phyloP scores from a whole-genome alignment of 1,284 basidiomycete genomes.

The Cutaneotrichosporon dermatis region DNA sequence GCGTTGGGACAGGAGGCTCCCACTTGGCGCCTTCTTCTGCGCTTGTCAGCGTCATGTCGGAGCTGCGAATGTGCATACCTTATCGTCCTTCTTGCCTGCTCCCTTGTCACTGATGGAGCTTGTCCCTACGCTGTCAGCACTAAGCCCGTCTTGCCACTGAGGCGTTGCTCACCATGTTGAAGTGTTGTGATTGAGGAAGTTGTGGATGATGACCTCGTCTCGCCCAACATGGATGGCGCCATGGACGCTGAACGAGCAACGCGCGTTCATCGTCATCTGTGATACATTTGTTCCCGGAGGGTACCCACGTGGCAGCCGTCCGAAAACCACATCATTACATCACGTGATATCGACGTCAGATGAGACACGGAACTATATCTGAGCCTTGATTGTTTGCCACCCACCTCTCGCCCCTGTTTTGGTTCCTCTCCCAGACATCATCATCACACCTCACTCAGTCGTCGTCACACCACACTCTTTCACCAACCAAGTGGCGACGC shows the following conservation, averaged over 20 bases:
- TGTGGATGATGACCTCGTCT: slow-evolving; percentile 4
- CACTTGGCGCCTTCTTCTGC: slow-evolving; percentile 69
- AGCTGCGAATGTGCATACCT: slow-evolving; percentile 34
- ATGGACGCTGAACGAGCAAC: slow-evolving; percentile 4
- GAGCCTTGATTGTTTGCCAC: too few relatives aligned
- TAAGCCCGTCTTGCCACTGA: too few relatives aligned
- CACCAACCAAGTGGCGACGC: too few relatives aligned
- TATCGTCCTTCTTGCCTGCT: slow-evolving; percentile 58
- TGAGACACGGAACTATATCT: too few relatives aligned
- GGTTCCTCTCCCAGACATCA: too few relatives aligned
- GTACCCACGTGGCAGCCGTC: too few relatives aligned
- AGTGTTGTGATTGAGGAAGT: background rate
- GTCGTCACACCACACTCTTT: too few relatives aligned
- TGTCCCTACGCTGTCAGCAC: slow-evolving; percentile 61
- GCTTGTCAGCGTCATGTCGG: slow-evolving; percentile 1
- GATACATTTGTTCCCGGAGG: too few relatives aligned
- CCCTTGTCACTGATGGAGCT: slow-evolving; percentile 58
- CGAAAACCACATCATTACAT: too few relatives aligned
- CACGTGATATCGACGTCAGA: too few relatives aligned
- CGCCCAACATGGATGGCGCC: background rate
- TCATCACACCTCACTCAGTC: too few relatives aligned
- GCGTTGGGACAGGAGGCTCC: slow-evolving; percentile 97
- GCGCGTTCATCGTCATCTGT: slow-evolving; percentile 10
- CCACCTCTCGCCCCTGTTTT: too few relatives aligned
- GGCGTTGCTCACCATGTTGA: slow-evolving; percentile 11